phyloP scores from a whole-genome alignment of 345 rosid genomes.

The Pseudoturritis turrita region DNA sequence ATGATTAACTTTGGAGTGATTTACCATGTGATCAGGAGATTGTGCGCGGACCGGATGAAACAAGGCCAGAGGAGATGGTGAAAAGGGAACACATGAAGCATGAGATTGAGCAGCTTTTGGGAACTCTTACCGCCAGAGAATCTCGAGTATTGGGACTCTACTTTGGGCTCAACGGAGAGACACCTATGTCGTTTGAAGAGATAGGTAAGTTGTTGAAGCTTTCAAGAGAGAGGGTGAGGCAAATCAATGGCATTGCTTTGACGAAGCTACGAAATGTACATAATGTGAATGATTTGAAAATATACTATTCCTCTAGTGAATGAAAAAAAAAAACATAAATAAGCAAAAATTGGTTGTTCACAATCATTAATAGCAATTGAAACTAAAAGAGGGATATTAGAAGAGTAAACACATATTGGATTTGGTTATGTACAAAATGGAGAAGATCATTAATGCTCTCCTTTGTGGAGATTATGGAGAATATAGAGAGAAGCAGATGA shows the following conservation, averaged over 20 bases:
- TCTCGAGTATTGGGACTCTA: constrained; percentile 35
- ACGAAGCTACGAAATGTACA: constrained; percentile 32
- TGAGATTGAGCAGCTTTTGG: constrained; percentile 33
- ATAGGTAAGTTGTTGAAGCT: constrained; percentile 43
- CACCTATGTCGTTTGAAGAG: constrained; percentile 44
- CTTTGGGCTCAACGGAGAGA: constrained; percentile 46
- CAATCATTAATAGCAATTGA: background rate
- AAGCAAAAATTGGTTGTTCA: background rate
- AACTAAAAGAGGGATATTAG: background rate
- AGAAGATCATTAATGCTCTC: constrained; percentile 27
- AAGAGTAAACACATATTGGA: background rate
- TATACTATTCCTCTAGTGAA: constrained; percentile 33
- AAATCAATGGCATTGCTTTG: constrained; percentile 42
- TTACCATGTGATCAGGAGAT: constrained; percentile 37
- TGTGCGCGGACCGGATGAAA: constrained; percentile 46
- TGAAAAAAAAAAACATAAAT: background rate
- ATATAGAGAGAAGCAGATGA: constrained; percentile 88
- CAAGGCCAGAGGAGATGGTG: constrained; percentile 40
- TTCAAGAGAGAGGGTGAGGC: constrained; percentile 51
- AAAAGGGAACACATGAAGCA: constrained; percentile 34
- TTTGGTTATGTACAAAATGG: constrained; percentile 2
- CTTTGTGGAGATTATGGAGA: constrained; percentile 75
- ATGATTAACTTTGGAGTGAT: background rate
- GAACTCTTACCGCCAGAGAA: constrained; percentile 39
- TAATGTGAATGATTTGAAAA: constrained; percentile 30